A percentile compares a stretch with the other conserved stretches of the same genome.
phyloP scores from a whole-genome alignment of 768 basidiomycete species.

The Flagelloscypha sp. region DNA sequence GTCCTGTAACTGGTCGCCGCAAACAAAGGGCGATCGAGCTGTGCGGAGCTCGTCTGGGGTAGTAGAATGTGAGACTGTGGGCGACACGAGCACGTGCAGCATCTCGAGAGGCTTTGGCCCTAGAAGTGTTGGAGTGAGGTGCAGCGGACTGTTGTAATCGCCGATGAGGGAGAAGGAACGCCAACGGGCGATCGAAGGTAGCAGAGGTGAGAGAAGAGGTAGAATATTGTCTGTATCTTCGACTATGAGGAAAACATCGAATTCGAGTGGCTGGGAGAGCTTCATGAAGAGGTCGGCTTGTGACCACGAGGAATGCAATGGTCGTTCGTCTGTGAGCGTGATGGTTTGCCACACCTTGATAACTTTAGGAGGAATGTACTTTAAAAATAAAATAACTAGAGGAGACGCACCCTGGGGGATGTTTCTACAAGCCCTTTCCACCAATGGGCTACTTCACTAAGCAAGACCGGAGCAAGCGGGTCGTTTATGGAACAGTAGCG shows the following conservation, averaged over 20 bases:
- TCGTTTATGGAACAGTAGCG: slow-evolving; percentile 31
- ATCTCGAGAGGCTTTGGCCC: slow-evolving; percentile 20
- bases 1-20: too few relatives aligned
- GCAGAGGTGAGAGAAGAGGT: slow-evolving; percentile 55
- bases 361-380: too few relatives aligned
- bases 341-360: slow-evolving; percentile 62
- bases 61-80: too few relatives aligned
- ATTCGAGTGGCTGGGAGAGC: slow-evolving; percentile 44
- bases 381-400: too few relatives aligned
- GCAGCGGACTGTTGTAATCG: slow-evolving; percentile 23
- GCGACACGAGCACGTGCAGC: too few relatives aligned
- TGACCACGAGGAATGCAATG: slow-evolving; percentile 28
- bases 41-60: too few relatives aligned
- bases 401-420: slow-evolving; percentile 47
- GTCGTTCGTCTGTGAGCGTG: slow-evolving; percentile 36
- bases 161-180: slow-evolving; percentile 38
- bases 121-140: slow-evolving; percentile 15
- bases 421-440: slow-evolving; percentile 50
- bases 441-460: slow-evolving; percentile 38
- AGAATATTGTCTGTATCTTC: slow-evolving; percentile 43
- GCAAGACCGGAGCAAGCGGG: slow-evolving; percentile 40
- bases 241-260: slow-evolving; percentile 46
- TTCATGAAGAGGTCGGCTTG: slow-evolving; percentile 48
- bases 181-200: slow-evolving; percentile 54
- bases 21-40: too few relatives aligned